Conservation (phyloP, 208 protist genomes). For the Tritrichomonas foetus region DNA sequence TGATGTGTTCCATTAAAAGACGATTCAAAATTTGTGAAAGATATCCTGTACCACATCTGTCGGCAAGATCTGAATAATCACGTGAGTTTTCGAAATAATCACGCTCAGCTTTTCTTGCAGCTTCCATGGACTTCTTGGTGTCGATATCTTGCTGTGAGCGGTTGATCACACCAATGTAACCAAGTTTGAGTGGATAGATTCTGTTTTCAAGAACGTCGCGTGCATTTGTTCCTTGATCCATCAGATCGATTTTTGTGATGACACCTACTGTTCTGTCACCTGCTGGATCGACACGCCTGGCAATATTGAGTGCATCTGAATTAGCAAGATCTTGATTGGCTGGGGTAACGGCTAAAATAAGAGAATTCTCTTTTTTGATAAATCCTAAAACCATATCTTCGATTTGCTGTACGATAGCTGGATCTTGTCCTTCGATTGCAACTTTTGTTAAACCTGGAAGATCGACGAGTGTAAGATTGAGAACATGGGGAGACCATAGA, state of each 20-base stretch:
- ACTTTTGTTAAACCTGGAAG: constrained; percentile 96
- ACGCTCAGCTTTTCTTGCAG: constrained; percentile 59
- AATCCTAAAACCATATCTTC: constrained; percentile 90
- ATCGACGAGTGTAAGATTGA: constrained; percentile 98
- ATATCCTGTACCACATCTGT: constrained; percentile 49
- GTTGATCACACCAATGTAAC: constrained; percentile 96
- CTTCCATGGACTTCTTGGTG: constrained; percentile 71
- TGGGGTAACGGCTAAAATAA: constrained; percentile 92
- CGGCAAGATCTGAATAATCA: constrained; percentile 66
- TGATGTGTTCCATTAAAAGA: constrained; percentile 87
- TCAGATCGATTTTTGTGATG: constrained; percentile 35
- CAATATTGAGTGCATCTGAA: constrained; percentile 91
- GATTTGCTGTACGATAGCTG: constrained; percentile 92
- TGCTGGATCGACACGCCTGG: constrained; percentile 64
- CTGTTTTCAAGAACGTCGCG: constrained; percentile 86
- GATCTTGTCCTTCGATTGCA: constrained; percentile 89
- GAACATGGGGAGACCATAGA: constrained; percentile 77
- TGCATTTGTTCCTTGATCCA: constrained; percentile 82
- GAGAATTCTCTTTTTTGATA: constrained; percentile 84
- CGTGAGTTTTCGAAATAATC: constrained; percentile 80
- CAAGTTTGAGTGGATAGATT: constrained; percentile 79
- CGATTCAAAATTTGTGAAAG: constrained; percentile 53
- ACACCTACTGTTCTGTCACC: constrained; percentile 37
- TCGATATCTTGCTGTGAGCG: constrained; percentile 91
- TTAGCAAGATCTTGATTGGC: constrained; percentile 98